Evolutionary conservation across 2,329 filamentous ascomycete genomes (phyloP).

Genomic region (Ceratocystis colombiana): DNA sequence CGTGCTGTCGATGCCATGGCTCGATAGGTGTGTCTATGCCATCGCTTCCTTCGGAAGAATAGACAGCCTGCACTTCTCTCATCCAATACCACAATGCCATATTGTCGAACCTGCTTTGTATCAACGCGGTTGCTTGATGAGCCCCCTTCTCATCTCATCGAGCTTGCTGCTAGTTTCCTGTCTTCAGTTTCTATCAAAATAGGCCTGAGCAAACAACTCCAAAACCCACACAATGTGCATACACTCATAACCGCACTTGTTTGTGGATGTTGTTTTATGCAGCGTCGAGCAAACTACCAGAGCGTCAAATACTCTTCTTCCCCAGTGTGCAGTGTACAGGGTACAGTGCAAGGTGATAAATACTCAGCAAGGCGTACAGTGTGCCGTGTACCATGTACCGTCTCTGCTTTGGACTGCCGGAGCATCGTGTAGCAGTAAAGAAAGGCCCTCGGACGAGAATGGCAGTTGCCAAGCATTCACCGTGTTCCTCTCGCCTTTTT

Average conservation of each 20-base stretch:
- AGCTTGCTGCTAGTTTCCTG: background rate
- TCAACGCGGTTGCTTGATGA: background rate
- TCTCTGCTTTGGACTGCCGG: background rate
- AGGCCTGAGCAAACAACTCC: background rate
- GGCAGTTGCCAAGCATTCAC: background rate
- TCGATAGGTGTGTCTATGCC: background rate
- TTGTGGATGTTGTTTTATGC: background rate
- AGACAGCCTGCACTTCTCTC: too few relatives aligned
- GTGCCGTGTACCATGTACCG: background rate
- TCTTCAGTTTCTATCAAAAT: background rate
- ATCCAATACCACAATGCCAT: too few relatives aligned
- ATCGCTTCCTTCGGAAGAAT: too few relatives aligned
- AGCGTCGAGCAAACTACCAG: background rate
- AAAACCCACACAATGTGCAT: background rate
- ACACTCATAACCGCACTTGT: background rate
- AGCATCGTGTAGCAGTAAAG: conserved; percentile 4
- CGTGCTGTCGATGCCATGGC: background rate
- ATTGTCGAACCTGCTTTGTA: background rate
- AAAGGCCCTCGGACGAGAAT: conserved; percentile 13
- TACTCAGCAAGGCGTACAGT: background rate
- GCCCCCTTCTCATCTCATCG: background rate
- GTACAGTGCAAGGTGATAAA: background rate
- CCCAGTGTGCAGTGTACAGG: background rate
- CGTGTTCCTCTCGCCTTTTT: conserved; percentile 2
- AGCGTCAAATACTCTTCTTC: background rate